phyloP scores from a whole-genome alignment of 495 filamentous ascomycete genomes.

The Penicillium fimorum region DNA sequence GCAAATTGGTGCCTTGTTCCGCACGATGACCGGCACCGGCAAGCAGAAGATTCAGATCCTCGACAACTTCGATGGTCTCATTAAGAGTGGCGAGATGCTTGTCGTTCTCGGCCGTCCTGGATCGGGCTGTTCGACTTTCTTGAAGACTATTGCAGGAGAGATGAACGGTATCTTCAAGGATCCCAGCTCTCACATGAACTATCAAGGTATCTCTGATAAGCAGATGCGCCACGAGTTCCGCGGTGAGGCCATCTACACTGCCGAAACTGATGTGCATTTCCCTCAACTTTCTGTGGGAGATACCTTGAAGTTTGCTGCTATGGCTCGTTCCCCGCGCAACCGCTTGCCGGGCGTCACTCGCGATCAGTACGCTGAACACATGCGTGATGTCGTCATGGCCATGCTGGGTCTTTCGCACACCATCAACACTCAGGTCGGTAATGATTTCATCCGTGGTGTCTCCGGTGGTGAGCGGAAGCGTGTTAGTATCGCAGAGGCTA shows the following conservation, averaged over 20 bases:
- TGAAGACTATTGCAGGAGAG: conserved; percentile 71
- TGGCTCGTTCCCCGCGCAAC: conserved; percentile 50
- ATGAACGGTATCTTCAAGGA: conserved; percentile 69
- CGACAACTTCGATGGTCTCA: conserved; percentile 67
- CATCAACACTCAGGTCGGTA: conserved; percentile 60
- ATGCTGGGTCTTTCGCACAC: conserved; percentile 59
- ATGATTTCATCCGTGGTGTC: conserved; percentile 81
- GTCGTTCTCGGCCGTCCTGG: conserved; percentile 77
- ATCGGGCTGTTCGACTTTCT: conserved; percentile 68
- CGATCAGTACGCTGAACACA: conserved; percentile 49
- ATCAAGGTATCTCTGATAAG: conserved; percentile 74
- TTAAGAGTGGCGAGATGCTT: conserved; percentile 76
- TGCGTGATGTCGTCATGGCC: conserved; percentile 62
- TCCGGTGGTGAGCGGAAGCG: conserved; percentile 83
- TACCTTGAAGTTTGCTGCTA: conserved; percentile 62
- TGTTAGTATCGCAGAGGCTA: conserved; percentile 55
- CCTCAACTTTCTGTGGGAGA: conserved; percentile 65
- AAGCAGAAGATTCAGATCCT: conserved; percentile 68
- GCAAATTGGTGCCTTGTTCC: conserved; percentile 49
- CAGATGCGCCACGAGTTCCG: conserved; percentile 66
- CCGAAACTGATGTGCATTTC: conserved; percentile 67
- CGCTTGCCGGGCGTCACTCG: conserved; percentile 48
- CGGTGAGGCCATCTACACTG: conserved; percentile 65
- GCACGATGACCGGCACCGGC: conserved; percentile 42
- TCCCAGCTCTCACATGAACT: conserved; percentile 59